These are phyloP conservation scores for Reutealis trisperma DNA, from an alignment of 345 rosid genomes.

Conservation along the genomic window DNA sequence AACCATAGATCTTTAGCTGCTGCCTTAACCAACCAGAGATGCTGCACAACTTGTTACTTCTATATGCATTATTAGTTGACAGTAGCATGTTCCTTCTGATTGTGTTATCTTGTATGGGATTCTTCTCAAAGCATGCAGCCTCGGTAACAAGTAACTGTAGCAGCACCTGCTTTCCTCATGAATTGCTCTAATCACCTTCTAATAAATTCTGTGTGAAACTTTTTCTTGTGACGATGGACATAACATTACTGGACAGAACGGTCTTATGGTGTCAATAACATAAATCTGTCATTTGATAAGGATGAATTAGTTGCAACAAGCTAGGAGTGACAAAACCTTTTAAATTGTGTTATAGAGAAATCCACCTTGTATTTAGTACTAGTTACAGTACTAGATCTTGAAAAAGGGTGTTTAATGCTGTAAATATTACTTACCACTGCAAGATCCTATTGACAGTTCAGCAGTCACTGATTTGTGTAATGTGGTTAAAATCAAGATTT, in stretches of 20 bases:
- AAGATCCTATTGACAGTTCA: not conserved
- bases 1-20: no score
- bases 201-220: not conserved
- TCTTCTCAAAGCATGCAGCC: not conserved
- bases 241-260: not conserved
- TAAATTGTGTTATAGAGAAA: not conserved
- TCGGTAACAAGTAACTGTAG: not conserved
- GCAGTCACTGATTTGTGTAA: not conserved
- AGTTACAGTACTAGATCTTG: not conserved
- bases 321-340: not conserved
- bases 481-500: not conserved
- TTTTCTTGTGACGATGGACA: not conserved
- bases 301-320: not conserved
- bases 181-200: not conserved
- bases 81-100: not conserved
- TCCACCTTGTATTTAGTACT: not conserved
- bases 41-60: no score
- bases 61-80: not conserved
- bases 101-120: not conserved
- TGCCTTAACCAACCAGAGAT: no score
- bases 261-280: not conserved
- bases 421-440: not conserved
- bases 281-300: not conserved
- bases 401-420: not conserved
- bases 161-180: not conserved